Percentiles rank a stretch among this genome's conserved stretches.
phyloP scores from a whole-genome alignment of 2,329 filamentous ascomycete genomes.

The Fulvia fulva region DNA sequence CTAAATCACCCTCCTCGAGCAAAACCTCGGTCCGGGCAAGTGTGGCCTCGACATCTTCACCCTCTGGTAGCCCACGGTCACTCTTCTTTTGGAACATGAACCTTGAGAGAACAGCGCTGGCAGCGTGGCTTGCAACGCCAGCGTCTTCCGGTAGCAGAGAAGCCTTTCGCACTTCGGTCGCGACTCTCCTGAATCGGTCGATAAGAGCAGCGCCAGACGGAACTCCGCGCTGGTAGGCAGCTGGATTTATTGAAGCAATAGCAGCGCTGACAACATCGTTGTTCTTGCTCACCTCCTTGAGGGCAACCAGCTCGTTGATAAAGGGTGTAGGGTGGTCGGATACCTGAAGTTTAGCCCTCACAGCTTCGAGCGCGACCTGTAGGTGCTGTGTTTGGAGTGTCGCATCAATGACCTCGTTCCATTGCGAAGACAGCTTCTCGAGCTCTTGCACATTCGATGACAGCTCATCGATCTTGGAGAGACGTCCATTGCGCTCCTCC shows the following conservation, averaged over 20 bases:
- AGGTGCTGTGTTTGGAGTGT: conserved; percentile 95
- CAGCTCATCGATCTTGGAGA: conserved; percentile 80
- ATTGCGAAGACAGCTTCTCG: conserved; percentile 80
- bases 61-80: conserved; percentile 63
- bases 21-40: conserved; percentile 83
- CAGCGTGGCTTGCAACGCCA: conserved; percentile 89
- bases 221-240: conserved; percentile 88
- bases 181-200: conserved; percentile 92
- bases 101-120: conserved; percentile 84
- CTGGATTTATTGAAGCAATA: conserved; percentile 92
- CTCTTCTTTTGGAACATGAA: conserved; percentile 85
- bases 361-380: conserved; percentile 90
- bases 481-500: conserved; percentile 77
- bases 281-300: conserved; percentile 86
- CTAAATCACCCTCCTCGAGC: conserved; percentile 88
- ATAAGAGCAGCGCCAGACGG: conserved; percentile 80
- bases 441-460: conserved; percentile 74
- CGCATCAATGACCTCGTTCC: conserved; percentile 84
- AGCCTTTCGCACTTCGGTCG: conserved; percentile 89
- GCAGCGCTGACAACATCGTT: conserved; percentile 78
- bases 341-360: conserved; percentile 76
- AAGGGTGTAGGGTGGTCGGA: conserved; percentile 72
- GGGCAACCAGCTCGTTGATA: conserved; percentile 83
- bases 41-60: conserved; percentile 90
- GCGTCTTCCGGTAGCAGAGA: conserved; percentile 88